phyloP scores from a whole-genome alignment of 129 eudicot species.

The Smallanthus sonchifolius region DNA sequence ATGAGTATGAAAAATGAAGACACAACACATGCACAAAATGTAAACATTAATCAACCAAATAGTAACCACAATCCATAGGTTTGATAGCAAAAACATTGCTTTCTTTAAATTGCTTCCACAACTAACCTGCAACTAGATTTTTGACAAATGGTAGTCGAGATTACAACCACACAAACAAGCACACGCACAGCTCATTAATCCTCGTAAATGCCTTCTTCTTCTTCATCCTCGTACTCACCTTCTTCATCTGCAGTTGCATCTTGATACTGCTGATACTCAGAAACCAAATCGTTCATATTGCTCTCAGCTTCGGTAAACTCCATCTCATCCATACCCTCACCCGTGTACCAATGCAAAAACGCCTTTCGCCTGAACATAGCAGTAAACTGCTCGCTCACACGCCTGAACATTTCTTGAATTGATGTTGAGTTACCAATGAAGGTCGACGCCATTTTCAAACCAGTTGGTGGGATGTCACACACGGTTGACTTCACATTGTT shows the following conservation, averaged over 20 bases:
- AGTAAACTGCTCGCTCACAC: constrained; percentile 49
- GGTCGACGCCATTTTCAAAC: constrained; percentile 68
- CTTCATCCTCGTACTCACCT: constrained; percentile 54
- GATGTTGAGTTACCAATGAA: constrained; percentile 61
- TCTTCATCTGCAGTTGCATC: constrained; percentile 63
- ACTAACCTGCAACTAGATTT: constrained; percentile 6
- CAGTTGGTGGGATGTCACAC: constrained; percentile 74
- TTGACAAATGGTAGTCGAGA: constrained; percentile 33
- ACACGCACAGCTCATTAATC: neutral
- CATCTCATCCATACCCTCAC: constrained; percentile 58
- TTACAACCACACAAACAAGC: constrained; percentile 37
- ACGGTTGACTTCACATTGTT: constrained; percentile 80
- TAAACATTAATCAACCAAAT: neutral
- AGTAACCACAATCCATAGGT: neutral
- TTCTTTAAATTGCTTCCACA: constrained; percentile 4
- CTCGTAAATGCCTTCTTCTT: constrained; percentile 29
- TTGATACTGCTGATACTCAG: constrained; percentile 75
- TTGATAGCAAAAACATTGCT: constrained; percentile 16
- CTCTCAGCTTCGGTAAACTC: constrained; percentile 20
- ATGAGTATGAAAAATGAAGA: neutral
- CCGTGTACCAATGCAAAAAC: constrained; percentile 62
- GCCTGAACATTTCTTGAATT: constrained; percentile 10
- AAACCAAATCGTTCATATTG: constrained; percentile 61
- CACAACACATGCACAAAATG: neutral
- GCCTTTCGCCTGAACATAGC: constrained; percentile 39